phyloP scores from a whole-genome alignment of 2,329 filamentous ascomycete genomes.

The Mollisia scopiformis region DNA sequence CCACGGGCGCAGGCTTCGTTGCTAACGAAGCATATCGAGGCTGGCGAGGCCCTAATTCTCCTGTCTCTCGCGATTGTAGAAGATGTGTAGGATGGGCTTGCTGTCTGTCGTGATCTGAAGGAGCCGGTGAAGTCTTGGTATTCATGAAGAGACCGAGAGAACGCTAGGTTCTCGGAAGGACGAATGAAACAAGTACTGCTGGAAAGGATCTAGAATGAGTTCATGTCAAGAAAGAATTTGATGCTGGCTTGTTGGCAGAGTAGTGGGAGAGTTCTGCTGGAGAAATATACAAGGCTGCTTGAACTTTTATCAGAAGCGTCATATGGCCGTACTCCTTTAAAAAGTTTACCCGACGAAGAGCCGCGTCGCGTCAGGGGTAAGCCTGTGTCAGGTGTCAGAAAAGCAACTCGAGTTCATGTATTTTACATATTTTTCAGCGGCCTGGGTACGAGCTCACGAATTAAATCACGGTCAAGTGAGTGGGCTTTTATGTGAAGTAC shows the following conservation, averaged over 20 bases:
- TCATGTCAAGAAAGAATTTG: constrained; percentile 9
- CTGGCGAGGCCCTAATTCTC: constrained; percentile 53
- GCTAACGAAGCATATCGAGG: constrained; percentile 41
- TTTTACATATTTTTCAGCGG: too few species aligned
- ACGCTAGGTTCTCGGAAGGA: constrained; percentile 17
- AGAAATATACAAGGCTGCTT: neutral
- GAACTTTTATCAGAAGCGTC: neutral
- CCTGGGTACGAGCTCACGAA: neutral
- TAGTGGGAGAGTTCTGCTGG: neutral
- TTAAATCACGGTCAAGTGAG: too few species aligned
- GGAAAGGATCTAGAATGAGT: constrained; percentile 3
- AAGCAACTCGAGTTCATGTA: too few species aligned
- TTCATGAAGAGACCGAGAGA: constrained; percentile 33
- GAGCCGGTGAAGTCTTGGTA: constrained; percentile 26
- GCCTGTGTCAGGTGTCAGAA: too few species aligned
- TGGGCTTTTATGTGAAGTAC: neutral
- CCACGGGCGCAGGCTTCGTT: constrained; percentile 47
- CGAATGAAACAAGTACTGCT: neutral
- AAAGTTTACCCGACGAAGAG: too few species aligned
- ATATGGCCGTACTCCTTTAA: too few species aligned
- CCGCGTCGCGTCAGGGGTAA: neutral
- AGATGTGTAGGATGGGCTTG: constrained; percentile 37
- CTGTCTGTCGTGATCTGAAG: constrained; percentile 17
- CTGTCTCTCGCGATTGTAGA: constrained; percentile 64
- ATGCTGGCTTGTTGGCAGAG: neutral